Evolutionary conservation across 2,329 filamentous ascomycete genomes (phyloP).

Genomic region (Lasiodiplodia sp.): DNA sequence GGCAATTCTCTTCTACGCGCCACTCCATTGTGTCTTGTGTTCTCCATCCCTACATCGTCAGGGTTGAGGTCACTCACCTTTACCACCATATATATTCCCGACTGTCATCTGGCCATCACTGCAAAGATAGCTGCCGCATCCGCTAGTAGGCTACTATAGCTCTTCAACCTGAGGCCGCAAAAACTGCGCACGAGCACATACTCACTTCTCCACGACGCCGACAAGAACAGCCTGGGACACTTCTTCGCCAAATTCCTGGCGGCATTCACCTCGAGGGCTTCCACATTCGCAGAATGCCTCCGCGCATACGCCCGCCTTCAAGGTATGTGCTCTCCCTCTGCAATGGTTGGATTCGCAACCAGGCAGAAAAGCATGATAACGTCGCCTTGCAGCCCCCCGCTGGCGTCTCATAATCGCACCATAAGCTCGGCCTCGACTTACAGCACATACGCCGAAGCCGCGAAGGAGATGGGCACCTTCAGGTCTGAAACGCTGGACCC

Average conservation of each 20-base stretch:
- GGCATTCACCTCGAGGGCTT: background rate
- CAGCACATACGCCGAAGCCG: background rate
- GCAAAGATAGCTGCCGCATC: too few relatives aligned
- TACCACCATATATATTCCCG: background rate
- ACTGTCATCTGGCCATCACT: background rate
- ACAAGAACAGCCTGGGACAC: background rate
- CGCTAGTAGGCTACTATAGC: background rate
- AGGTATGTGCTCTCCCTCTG: background rate
- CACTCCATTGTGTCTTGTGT: background rate
- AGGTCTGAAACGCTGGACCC: background rate
- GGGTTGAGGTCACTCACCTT: background rate
- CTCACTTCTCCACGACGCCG: background rate
- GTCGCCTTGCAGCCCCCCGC: background rate
- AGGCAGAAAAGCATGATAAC: background rate
- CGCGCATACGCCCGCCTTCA: background rate
- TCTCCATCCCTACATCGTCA: background rate
- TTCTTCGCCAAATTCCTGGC: background rate
- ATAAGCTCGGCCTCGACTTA: background rate
- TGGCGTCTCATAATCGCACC: background rate
- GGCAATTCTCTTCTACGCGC: background rate
- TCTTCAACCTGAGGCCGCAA: background rate
- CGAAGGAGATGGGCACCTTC: background rate
- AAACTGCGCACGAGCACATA: background rate
- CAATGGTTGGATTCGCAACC: background rate
- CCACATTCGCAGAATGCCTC: background rate